Percentiles rank a stretch among this genome's conserved stretches.
Conservation (phyloP, 495 filamentous ascomycete species). For the Trichoderma parareesei region DNA sequence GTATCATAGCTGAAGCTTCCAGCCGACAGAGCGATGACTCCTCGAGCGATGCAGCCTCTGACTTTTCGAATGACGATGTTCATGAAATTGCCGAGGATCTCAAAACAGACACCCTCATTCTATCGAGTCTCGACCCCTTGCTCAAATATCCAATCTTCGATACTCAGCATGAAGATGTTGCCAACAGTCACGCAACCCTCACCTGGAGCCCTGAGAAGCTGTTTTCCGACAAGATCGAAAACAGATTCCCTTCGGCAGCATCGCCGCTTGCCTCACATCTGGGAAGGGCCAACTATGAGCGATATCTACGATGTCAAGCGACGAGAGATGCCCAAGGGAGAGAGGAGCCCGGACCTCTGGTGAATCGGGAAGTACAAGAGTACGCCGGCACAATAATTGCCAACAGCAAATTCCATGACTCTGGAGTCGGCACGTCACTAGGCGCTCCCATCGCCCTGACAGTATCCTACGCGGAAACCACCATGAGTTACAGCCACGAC, state of each 20-base stretch:
- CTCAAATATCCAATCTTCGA: background rate
- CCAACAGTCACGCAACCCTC: too few species aligned
- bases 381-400: background rate
- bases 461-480: background rate
- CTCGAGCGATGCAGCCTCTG: background rate
- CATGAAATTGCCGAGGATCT: background rate
- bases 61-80: background rate
- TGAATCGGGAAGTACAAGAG: background rate
- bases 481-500: background rate
- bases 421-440: background rate
- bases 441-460: background rate
- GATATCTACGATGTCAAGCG: background rate
- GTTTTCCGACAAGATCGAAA: background rate
- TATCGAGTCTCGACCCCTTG: background rate
- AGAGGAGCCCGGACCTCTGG: background rate
- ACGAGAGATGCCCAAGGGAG: background rate
- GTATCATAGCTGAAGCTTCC: background rate
- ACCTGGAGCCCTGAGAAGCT: background rate
- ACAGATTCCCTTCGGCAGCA: background rate
- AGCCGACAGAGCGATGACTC: background rate
- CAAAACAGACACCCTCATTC: background rate
- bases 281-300: background rate
- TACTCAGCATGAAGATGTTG: background rate
- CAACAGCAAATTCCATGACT: background rate
- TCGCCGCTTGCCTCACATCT: background rate